Evolutionary conservation across 352 stramenopile species (phyloP), one percentile per base, ranked within the genome.

Genomic region (Globisporangium spiculum): DNA sequence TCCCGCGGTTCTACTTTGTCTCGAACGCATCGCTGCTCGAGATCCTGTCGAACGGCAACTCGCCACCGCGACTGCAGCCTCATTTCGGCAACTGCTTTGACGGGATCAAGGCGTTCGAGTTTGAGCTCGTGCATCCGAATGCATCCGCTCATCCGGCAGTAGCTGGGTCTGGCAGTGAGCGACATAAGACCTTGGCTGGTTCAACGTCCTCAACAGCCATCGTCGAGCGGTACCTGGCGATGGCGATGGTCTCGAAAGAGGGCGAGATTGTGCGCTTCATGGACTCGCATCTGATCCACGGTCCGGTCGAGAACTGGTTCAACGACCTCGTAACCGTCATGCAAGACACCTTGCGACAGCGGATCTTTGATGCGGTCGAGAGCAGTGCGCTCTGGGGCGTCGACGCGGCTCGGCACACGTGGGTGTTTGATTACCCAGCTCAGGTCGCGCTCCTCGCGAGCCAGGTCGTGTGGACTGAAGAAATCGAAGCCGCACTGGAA

Each of bases 1-100:
- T 98, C 60, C 91, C 96, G 14, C 81, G 95, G n/a, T 99, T 99
- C 69, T 98, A 99, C 67, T 99, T 99, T 67, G 92, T 98, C 38
- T 98, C 93, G 14, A 98, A 98, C 27, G 90, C 97, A 20, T 95
- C 92, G 26, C 71, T 99, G 34, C 84, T 98, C 3, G 94, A 98
- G 65, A 98, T 99, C 67, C 75, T 99, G 36, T 97, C 88, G 8
- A 98, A 98, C 75, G 96, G 96, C 5, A 98, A 94, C 56, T 68
- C 74, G 2, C 93, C 93, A 9, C 83, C 87, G 3, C 89, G 90
- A 8, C 83, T 98, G 22, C 82, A 96, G 70, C 88, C 89, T 12
- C 92, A 98, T 68, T 86, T 98, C 52, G 89, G 89, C 9, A 93
- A 96, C 58, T 94, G 93, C 57, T 98, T 97, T 67, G 92, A 98